A percentile compares a stretch with the other conserved stretches of the same genome.
Conservation (phyloP, 2,329 filamentous ascomycete genomes). For the Fusarium torulosum region DNA sequence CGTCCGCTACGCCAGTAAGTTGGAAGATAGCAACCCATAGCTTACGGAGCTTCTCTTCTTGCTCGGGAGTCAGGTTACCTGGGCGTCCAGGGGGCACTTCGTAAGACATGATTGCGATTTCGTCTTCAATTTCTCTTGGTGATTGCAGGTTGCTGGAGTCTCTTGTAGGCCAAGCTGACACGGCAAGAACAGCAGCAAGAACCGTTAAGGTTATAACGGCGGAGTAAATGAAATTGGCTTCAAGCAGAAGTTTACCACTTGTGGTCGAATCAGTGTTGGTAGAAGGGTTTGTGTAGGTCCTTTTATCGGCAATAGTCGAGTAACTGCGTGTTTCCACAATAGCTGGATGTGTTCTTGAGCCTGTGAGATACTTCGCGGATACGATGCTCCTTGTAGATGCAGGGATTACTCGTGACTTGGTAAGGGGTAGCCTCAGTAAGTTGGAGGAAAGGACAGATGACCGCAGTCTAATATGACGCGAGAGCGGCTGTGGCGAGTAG, state of each 20-base stretch:
- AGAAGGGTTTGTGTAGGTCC: constrained; percentile 16
- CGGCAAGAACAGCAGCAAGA: constrained; percentile 26
- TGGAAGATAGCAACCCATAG: constrained; percentile 84
- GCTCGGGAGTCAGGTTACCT: constrained; percentile 88
- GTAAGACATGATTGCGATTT: constrained; percentile 54
- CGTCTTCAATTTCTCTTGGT: constrained; percentile 28
- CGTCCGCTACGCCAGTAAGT: constrained; percentile 73
- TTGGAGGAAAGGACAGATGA: constrained; percentile 30
- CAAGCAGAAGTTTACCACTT: constrained; percentile 20
- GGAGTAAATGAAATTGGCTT: constrained; percentile 38
- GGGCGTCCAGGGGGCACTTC: constrained; percentile 76
- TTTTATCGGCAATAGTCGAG: constrained; percentile 8
- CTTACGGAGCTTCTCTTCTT: constrained; percentile 89
- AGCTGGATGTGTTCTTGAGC: neutral
- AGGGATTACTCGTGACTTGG: constrained; percentile 30
- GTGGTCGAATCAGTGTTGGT: constrained; percentile 2
- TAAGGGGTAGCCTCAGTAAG: constrained; percentile 29
- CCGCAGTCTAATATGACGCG: constrained; percentile 26
- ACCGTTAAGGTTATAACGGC: constrained; percentile 28
- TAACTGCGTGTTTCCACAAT: neutral
- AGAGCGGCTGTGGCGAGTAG: constrained; percentile 13
- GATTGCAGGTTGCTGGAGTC: constrained; percentile 5
- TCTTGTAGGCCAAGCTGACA: constrained; percentile 33
- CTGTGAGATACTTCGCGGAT: constrained; percentile 13
- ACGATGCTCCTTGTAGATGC: constrained; percentile 18